Evolutionary conservation across 225 moss, liverwort and hornwort species (phyloP).

Genomic region (Neckera pumila): DNA sequence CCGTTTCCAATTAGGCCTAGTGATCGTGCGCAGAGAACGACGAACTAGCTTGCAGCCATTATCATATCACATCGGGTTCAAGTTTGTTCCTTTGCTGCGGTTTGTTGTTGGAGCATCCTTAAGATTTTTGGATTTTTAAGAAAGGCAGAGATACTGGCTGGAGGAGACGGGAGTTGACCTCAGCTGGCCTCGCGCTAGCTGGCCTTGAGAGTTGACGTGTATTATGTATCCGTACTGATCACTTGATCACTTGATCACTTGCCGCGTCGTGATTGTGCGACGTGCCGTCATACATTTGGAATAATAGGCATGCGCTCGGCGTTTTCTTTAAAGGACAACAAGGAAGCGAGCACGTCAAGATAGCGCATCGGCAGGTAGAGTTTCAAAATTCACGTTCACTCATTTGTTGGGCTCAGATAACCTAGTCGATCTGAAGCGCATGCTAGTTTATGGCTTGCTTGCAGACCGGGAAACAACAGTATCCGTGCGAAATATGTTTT

Average conservation of each 20-base stretch:
- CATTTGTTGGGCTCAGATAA: not conserved
- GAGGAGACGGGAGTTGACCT: slow-evolving; percentile 21
- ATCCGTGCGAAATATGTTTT: not conserved
- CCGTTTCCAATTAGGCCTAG: not conserved
- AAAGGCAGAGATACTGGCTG: not conserved
- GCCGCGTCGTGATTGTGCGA: slow-evolving; percentile 2
- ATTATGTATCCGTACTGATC: slow-evolving; percentile 22
- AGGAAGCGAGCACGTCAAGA: slow-evolving; percentile 3
- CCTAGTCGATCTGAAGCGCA: slow-evolving; percentile 4
- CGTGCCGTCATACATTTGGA: not conserved
- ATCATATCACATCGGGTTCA: not conserved
- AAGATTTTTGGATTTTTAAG: not conserved
- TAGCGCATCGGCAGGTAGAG: slow-evolving; percentile 18
- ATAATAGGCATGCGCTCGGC: not conserved
- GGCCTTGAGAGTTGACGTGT: slow-evolving; percentile 16
- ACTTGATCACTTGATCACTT: slow-evolving; percentile 33
- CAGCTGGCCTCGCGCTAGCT: not conserved
- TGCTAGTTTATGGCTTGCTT: not conserved
- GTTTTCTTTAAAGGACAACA: slow-evolving; percentile 8
- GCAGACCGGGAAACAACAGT: not conserved
- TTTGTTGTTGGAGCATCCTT: not conserved
- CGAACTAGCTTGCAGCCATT: not conserved
- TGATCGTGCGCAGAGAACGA: not conserved
- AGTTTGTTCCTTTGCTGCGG: not conserved
- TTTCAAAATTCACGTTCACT: not conserved